phyloP scores from a whole-genome alignment of 2,329 filamentous ascomycete species.

The Amesomyces nigricolor region DNA sequence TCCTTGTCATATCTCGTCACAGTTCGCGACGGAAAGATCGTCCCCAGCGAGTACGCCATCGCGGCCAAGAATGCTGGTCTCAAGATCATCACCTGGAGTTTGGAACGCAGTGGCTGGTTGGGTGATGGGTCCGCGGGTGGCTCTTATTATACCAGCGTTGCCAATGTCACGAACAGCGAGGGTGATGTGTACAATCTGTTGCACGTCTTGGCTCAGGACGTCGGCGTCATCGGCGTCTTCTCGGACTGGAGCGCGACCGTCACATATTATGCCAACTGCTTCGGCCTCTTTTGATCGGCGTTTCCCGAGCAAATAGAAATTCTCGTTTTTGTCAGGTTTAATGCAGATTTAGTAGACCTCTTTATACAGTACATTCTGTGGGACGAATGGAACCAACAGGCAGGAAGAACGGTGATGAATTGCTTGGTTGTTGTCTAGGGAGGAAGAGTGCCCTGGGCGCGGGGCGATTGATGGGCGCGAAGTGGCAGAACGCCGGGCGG shows the following conservation, averaged over 20 bases:
- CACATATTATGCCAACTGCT: constrained; percentile 68
- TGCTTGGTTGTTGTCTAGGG: too few species aligned
- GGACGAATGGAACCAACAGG: too few species aligned
- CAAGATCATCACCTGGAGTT: constrained; percentile 62
- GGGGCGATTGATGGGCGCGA: too few species aligned
- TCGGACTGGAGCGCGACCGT: constrained; percentile 64
- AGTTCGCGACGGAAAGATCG: constrained; percentile 47
- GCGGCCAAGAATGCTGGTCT: constrained; percentile 56
- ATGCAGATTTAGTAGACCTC: too few species aligned
- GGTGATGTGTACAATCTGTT: constrained; percentile 63
- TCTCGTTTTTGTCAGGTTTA: too few species aligned
- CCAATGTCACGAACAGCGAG: constrained; percentile 52
- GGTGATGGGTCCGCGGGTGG: constrained; percentile 42
- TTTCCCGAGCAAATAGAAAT: too few species aligned
- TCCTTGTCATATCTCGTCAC: constrained; percentile 58
- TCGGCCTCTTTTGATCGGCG: constrained; percentile 34
- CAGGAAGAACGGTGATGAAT: too few species aligned
- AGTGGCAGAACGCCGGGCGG: too few species aligned
- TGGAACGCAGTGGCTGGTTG: constrained; percentile 60
- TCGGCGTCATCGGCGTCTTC: constrained; percentile 58
- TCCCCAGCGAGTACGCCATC: constrained; percentile 58
- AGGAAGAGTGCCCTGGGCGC: too few species aligned
- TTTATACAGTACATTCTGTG: too few species aligned
- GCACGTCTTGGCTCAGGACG: constrained; percentile 56
- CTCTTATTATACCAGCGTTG: constrained; percentile 54